These are phyloP conservation scores for Excoecaria cochinchinensis DNA, from an alignment of 345 rosid genomes.

Conservation along the genomic window DNA sequence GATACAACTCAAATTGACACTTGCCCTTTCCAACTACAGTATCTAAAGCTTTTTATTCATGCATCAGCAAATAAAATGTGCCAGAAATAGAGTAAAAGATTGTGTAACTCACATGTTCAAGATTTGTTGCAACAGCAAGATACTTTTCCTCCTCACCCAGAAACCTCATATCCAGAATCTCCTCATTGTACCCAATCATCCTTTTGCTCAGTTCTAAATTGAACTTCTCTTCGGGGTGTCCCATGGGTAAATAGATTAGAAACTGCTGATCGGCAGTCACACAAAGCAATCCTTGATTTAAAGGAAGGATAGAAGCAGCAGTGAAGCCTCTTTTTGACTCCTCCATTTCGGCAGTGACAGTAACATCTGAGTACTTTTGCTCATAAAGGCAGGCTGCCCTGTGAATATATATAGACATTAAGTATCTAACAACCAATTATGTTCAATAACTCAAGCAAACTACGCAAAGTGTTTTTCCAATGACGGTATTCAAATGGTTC, in stretches of 20 bases:
- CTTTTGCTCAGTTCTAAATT: constrained; percentile 56
- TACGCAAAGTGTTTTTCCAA: not conserved
- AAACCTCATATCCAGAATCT: constrained; percentile 87
- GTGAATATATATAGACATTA: constrained; percentile 35
- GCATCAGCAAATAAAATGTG: constrained; percentile 7
- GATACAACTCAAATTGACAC: not conserved
- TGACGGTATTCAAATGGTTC: not conserved
- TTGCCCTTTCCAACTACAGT: not conserved
- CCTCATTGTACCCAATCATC: constrained; percentile 91
- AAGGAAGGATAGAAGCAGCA: constrained; percentile 65
- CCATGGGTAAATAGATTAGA: constrained; percentile 52
- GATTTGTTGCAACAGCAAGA: constrained; percentile 94
- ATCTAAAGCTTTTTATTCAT: not conserved
- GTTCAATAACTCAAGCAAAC: not conserved
- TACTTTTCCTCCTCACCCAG: constrained; percentile 79
- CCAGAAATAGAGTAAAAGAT: not conserved
- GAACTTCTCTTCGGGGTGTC: constrained; percentile 42
- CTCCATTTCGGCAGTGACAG: constrained; percentile 48
- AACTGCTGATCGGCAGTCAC: constrained; percentile 96
- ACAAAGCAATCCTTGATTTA: constrained; percentile 75
- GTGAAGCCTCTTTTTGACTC: constrained; percentile 74
- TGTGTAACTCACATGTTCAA: constrained; percentile 61
- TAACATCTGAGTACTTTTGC: constrained; percentile 79
- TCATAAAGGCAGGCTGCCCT: constrained; percentile 79
- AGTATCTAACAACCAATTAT: not conserved